Base-by-base conservation (phyloP, 345 rosid genomes). In the Sisymbrium irio region DNA sequence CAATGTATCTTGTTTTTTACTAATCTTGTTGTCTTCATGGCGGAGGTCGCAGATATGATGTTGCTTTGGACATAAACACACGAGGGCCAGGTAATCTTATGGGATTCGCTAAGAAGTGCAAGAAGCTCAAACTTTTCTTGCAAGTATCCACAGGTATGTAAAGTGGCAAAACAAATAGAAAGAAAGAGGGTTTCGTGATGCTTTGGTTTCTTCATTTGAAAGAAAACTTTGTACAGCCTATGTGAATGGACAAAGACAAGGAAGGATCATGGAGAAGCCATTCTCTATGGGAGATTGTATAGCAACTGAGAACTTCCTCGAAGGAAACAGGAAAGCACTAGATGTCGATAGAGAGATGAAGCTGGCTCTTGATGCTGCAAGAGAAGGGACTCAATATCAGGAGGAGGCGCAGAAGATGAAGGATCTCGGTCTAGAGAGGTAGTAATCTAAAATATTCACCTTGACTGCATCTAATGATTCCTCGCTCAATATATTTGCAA, bases 201-300 rank as follows among this genome's bases (percentile, higher is more conserved):
- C 18, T 63, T 41, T 10, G 1, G 12, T 7, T 61, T 30, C 36
- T 47, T 42, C 9, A n/a, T 41, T 12, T 6, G 15, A 42, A 1
- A 59, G 2, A 10, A 37, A 12, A 9, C 1, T 10, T 40, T 65
- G 47, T 77, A 59, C 78, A 91, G 99, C 97, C 49, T 95, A 95
- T 67, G 97, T 88, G 49, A 95, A 92, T 79, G 99, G 99, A 76
- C 92, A 86, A 72, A 95, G 97, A 72, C 89, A 87, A 79, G 99
- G 99, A 65, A 87, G 80, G 71, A 81, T 92, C 12, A 85, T 84
- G 93, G 99, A 95, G 72, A 90, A 85, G 77, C 82, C 97, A 57
- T 92, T 95, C 71, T 55, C 72, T 17, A 78, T 83, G 70, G 96
- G 96, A 70, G 96, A 95, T 40, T 77, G 87, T 74, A 85, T 90